Evolutionary conservation across 768 basidiomycete species (phyloP), one percentile per base, ranked within the genome.

Genomic region (Tulasnella sp.): DNA sequence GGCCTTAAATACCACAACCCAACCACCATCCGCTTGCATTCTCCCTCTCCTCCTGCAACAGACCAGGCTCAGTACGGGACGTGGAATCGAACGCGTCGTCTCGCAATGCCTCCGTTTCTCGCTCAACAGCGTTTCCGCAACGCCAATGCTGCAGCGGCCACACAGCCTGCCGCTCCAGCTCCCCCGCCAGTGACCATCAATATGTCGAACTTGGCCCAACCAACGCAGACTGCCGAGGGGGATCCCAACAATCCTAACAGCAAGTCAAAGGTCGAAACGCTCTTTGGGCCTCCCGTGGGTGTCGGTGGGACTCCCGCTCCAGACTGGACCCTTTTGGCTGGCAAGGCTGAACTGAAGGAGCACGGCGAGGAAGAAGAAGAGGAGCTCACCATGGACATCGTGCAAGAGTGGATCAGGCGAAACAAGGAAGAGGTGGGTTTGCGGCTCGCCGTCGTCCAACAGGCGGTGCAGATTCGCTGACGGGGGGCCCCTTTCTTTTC

Each of bases 281-380:
- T 98, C 72, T 98, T 97, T 86, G 96, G 96, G 0, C 96, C 96
- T 12, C 94, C 93, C 85, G 94, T 98, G 80, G 96, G 96, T 14
- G 89, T 93, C 76, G 90, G 93, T 72, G 74, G 74, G 4, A 90
- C 87, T 84, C 89, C 87, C 78, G 91, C 91, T 0, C 94, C 94
- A 12, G 86, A 90, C 0, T 96, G 94, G 94, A 91, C 94, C 1
- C 86, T 90, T 4, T 42, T 75, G 74, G 74, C 74, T 48, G 41
- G 54, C 40, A 60, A 42, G 34, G 41, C 41, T n/a, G 77, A 54
- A 37, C 40, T 60, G 40, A 83, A 85, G 40, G 28, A 54, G 9
- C 79, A 81, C 3, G 86, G 84, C 74, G 85, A 84, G 73, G 85
- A 85, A 79, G 87, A 87, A 76, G 92, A 93, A 85, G 85, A 64